Evolutionary conservation across 441 rosid genomes (phyloP), one percentile per base, ranked within the genome.

Genomic region (Jatropha multifida): DNA sequence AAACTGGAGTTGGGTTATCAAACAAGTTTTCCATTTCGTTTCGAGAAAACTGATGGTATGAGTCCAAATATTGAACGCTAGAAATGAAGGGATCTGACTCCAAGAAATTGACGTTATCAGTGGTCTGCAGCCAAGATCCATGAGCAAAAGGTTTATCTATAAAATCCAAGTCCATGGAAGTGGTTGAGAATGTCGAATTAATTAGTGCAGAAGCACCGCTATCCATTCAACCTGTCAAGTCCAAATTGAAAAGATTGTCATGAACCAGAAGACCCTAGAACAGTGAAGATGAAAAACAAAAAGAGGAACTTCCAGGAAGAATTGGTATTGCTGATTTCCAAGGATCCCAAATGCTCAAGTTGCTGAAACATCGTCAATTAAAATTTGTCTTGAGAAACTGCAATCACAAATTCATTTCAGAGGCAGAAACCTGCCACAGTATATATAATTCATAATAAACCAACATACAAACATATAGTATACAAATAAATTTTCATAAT

Each of bases 141-240:
- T 88, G 94, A 67, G 85, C 83, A 81, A 89, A 84, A 73, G 90
- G 87, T 74, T 90, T 88, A 69, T 90, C 93, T 91, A 86, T 83
- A 70, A 89, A 81, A 81, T 89, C 92, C 80, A 90, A 83, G 80
- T 91, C 98, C 94, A 90, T 87, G 77, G 86, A 86, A 67, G 88
- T 70, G 68, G 79, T 90, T 49, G 84, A 69, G 63, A 85, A 78
- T 58, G 79, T 69, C 66, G 88, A 82, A 80, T 67, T 78, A 4
- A 88, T 32, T 32, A 32, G 88, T 2, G 86, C 66, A 69, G 83
- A 85, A 23, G 69, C 83, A 70, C 81, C 89, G 76, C 79, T 83
- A 37, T 87, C 91, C 93, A 87, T 86, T 63, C 58, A 64, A 78
- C 81, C 88, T 83, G 78, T 68, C 67, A 73, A 73, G 26, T 73